Evolutionary conservation across 257 asterid species (phyloP), one percentile per base, ranked within the genome.

Genomic region (Solanum chmielewskii): DNA sequence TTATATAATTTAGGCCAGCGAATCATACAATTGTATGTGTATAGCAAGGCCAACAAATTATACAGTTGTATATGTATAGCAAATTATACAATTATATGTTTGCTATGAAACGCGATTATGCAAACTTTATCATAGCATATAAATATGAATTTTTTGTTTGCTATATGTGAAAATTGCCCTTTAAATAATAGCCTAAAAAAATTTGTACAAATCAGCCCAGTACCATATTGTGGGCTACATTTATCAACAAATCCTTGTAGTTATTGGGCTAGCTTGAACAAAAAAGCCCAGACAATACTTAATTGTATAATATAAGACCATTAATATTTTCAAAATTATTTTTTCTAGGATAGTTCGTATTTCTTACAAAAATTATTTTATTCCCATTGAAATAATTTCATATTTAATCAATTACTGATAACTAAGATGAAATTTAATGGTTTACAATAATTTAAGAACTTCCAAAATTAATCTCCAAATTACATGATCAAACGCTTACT

Each of bases 21-120:
- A 29, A 29, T 29, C 31, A 29, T 29, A 29, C 31, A 29, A 29
- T 29, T 29, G 31, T 29, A 29, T 29, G 31, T 29, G 31, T 29
- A 29, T 29, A 29, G 31, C 31, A 29, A 29, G 31, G 31, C 31
- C 31, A 29, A 29, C 31, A 2, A 29, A 29, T 29, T 29, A 29
- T 29, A 29, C 31, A 29, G 31, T 29, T 29, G 31, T 29, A 31
- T 31, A 31, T 31, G 31, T 31, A 33, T 3, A 33, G 35, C 35
- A 0, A 33, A 33, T 3, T 33, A 33, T 33, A 33, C 35, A 33
- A 0, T 33, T 33, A 0, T 33, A 33, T 33, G 0, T 33, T 33
- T 33, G 0, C 35, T 33, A 33, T 33, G 1, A 0, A 33, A 1
- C 5, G 5, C 35, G 0, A 33, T 4, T 33, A 33, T 33, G 35